Evolutionary conservation across 345 rosid genomes (phyloP), one percentile per base, ranked within the genome.

Genomic region (Diplotaxis tenuifolia): DNA sequence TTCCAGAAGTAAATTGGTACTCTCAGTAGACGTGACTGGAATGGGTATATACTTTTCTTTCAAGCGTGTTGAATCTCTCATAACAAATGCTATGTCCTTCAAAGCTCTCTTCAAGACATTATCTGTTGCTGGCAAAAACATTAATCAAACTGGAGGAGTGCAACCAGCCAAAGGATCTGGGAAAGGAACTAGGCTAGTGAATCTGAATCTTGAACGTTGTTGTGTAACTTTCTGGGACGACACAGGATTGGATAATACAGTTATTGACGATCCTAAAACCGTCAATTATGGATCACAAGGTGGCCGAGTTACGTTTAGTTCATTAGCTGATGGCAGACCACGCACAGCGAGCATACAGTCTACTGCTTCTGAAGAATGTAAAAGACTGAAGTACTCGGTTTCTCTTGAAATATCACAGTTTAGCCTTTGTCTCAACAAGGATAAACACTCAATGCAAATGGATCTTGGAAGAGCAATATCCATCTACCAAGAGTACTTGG

Each of bases 231-330:
- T 85, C 75, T 81, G 62, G 77, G 96, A 89, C 58, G 89, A 92
- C 3, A 77, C 89, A 27, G 80, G 80, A 66, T 67, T 92, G 89
- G 98, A 92, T 20, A 86, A 84, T 65, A 66, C 87, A 54, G 71
- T 76, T 77, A 82, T 92, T 78, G 86, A 79, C 19, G 96, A 95
- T 80, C 96, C 99, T 53, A 95, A 95, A 84, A 89, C 91, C 59
- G 96, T 95, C 75, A 92, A 92, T 84, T 92, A 89, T 88, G 99
- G 99, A 68, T 92, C 99, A 75, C 99, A 95, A 64, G 98, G 99
- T 86, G 98, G 96, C 47, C 87, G 82, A 56, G 84, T 85, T 76
- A 73, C 84, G 45, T 79, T 95, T 75, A 84, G 82, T 50, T 80
- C 84, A 59, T 84, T 83, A 78, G 89, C 86, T 72, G 99, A 90